phyloP scores from a whole-genome alignment of 176 grass and related monocot genomes.

The Phoenix dactylifera region DNA sequence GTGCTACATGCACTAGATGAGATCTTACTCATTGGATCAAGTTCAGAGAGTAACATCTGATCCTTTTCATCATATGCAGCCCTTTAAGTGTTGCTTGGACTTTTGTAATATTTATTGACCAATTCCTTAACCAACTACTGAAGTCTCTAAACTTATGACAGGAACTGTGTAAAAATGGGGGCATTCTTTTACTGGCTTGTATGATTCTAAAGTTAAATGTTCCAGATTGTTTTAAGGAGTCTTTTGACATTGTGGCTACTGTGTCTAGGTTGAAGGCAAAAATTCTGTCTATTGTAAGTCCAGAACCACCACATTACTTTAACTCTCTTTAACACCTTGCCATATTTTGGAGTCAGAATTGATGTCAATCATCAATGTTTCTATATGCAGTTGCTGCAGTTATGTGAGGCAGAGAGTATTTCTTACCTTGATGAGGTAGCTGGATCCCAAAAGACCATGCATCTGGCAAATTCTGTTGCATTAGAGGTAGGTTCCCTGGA shows the following conservation, averaged over 20 bases:
- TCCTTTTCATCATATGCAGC: too few relatives aligned
- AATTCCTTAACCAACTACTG: too few relatives aligned
- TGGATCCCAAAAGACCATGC: conserved; percentile 59
- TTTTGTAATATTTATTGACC: too few relatives aligned
- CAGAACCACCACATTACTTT: background rate
- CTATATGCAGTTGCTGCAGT: conserved; percentile 58
- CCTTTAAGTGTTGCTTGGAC: too few relatives aligned
- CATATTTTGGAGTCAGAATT: too few relatives aligned
- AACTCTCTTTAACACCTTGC: background rate
- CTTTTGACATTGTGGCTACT: conserved; percentile 51
- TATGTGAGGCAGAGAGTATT: conserved; percentile 93
- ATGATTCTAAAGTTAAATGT: conserved; percentile 60
- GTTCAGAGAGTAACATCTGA: too few relatives aligned
- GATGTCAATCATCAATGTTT: conserved; percentile 8
- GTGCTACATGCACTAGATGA: too few relatives aligned
- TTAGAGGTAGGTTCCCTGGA: conserved; percentile 51
- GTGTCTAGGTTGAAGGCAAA: conserved; percentile 85
- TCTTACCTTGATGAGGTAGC: conserved; percentile 99
- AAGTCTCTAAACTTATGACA: conserved; percentile 12
- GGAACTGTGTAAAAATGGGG: conserved; percentile 90
- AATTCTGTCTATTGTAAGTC: conserved; percentile 87
- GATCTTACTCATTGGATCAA: too few relatives aligned
- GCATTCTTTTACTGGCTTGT: conserved; percentile 68
- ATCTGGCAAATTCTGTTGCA: conserved; percentile 70
- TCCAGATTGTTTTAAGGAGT: conserved; percentile 62